Percentiles rank a stretch among this genome's conserved stretches.
Conservation (phyloP, 495 filamentous ascomycete species). For the Rostrohypoxylon terebratum region DNA sequence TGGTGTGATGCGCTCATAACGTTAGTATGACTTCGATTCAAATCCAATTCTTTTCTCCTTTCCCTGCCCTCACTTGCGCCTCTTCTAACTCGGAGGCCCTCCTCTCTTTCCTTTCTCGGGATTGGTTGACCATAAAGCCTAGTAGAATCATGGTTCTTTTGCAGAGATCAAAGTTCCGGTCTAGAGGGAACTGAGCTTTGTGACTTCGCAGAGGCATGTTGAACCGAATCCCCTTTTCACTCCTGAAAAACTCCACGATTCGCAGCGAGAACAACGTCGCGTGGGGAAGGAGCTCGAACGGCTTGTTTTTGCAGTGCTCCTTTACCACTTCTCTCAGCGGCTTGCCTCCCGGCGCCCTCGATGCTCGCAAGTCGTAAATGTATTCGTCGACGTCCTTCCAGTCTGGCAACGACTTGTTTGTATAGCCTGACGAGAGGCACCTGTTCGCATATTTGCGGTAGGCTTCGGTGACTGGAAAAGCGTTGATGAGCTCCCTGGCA, state of each 20-base stretch:
- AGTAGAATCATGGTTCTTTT: constrained; percentile 23
- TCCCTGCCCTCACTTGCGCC: neutral
- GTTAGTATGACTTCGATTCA: neutral
- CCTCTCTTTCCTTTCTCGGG: constrained; percentile 4
- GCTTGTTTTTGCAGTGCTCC: constrained; percentile 10
- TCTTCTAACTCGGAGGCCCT: neutral
- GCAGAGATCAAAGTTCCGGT: constrained; percentile 23
- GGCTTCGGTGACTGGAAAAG: constrained; percentile 20
- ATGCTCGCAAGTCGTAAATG: neutral
- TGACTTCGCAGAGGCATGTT: constrained; percentile 4
- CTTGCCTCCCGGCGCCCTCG: neutral
- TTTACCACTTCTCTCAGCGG: constrained; percentile 3
- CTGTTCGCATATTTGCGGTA: constrained; percentile 32
- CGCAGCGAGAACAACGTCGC: constrained; percentile 25
- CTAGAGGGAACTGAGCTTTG: neutral
- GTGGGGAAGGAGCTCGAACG: constrained; percentile 26
- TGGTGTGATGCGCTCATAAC: neutral
- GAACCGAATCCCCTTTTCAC: neutral
- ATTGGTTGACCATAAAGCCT: constrained; percentile 25
- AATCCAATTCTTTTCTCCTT: constrained; percentile 7
- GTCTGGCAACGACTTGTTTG: constrained; percentile 3
- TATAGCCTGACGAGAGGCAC: constrained; percentile 21
- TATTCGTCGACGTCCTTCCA: constrained; percentile 31
- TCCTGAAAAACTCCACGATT: constrained; percentile 25
- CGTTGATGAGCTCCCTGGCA: constrained; percentile 17